These are phyloP conservation scores for Epichloe aotearoae DNA, from an alignment of 2,329 filamentous ascomycete species.

Conservation along the genomic window DNA sequence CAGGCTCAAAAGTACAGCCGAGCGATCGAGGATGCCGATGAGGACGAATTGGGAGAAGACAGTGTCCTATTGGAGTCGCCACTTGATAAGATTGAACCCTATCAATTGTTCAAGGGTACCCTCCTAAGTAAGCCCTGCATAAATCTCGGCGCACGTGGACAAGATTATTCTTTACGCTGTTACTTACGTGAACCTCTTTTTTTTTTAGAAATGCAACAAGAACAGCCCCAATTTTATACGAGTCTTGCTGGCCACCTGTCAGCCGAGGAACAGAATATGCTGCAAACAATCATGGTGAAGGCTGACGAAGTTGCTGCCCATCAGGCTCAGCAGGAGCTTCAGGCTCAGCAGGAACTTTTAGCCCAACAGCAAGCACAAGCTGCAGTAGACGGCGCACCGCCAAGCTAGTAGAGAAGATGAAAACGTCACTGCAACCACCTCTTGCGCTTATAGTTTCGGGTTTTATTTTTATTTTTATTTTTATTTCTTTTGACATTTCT, in stretches of 20 bases:
- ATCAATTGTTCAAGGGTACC: conserved; percentile 72
- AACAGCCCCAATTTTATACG: conserved; percentile 80
- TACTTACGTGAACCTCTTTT: background rate
- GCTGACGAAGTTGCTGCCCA: conserved; percentile 28
- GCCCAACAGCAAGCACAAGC: conserved; percentile 15
- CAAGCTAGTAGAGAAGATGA: conserved; percentile 6
- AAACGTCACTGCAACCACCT: background rate
- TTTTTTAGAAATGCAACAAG: conserved; percentile 64
- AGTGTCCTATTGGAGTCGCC: conserved; percentile 87
- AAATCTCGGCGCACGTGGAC: background rate
- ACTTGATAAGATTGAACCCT: conserved; percentile 89
- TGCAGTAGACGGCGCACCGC: background rate
- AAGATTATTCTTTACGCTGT: background rate
- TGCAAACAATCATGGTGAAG: conserved; percentile 65
- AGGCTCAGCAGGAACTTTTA: conserved; percentile 15
- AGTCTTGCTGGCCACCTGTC: conserved; percentile 66
- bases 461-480: too few relatives aligned
- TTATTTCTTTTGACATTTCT: background rate
- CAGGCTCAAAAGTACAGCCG: conserved; percentile 74
- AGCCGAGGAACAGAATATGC: conserved; percentile 65
- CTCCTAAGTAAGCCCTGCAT: conserved; percentile 56
- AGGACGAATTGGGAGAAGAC: conserved; percentile 85
- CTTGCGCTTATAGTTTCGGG: background rate
- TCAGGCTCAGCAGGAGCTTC: conserved; percentile 4
- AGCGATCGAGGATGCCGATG: conserved; percentile 54